Conservation (phyloP, 1,139 yeast species). For the Kodamaea derodonti region DNA sequence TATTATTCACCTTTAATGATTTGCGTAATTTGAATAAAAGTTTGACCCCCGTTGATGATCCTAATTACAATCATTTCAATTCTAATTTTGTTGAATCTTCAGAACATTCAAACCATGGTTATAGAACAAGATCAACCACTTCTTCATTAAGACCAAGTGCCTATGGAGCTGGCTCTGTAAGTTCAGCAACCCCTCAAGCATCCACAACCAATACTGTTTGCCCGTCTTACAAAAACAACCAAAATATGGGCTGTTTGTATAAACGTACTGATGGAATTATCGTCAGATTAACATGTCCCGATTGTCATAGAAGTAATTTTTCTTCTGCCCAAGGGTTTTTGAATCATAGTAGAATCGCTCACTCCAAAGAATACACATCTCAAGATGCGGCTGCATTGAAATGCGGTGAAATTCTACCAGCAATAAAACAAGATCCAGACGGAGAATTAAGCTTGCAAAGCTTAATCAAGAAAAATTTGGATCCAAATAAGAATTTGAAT, state of each 20-base stretch:
- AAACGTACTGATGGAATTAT: conserved; percentile 70
- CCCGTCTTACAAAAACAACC: conserved; percentile 10
- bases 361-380: conserved; percentile 64
- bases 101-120: conserved; percentile 21
- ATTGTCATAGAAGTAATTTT: conserved; percentile 65
- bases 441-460: conserved; percentile 45
- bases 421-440: conserved; percentile 56
- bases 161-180: conserved; percentile 1
- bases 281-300: conserved; percentile 65
- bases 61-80: conserved; percentile 8
- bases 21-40: conserved; percentile 9
- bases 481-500: conserved; percentile 39
- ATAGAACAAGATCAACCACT: conserved; percentile 49
- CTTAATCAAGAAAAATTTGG: conserved; percentile 37
- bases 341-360: conserved; percentile 74
- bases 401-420: conserved; percentile 61
- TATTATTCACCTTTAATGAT: conserved; percentile 31
- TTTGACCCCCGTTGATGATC: conserved; percentile 5
- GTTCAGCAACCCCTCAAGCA: conserved; percentile 5
- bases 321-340: conserved; percentile 78
- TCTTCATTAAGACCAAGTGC: conserved; percentile 43
- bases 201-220: conserved; percentile 1
- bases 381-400: conserved; percentile 73
- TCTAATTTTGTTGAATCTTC: conserved; percentile 8
- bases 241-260: conserved; percentile 55